Percentiles rank a stretch among this genome's conserved stretches.
Conservation (phyloP, 495 filamentous ascomycete genomes). For the Melanomma pulvis-pyrius region DNA sequence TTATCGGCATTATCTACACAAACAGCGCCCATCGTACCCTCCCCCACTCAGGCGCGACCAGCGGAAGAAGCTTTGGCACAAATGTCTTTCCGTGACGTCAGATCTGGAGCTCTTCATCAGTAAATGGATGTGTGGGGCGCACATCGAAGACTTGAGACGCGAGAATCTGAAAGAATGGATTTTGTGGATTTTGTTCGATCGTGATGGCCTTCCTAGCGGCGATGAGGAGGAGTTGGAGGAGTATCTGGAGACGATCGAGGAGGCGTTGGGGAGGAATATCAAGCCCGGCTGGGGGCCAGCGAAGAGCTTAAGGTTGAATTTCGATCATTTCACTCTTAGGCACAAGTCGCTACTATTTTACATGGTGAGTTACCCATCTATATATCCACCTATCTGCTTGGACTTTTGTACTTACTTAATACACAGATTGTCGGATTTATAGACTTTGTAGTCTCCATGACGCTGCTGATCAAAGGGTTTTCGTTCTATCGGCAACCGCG, state of each 20-base stretch:
- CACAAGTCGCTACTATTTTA: constrained; percentile 16
- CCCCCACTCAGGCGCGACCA: background rate
- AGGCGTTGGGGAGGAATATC: background rate
- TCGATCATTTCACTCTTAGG: constrained; percentile 1
- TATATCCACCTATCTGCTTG: background rate
- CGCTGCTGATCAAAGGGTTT: constrained; percentile 26
- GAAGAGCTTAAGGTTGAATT: constrained; percentile 19
- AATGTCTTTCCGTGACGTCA: background rate
- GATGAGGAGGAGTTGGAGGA: constrained; percentile 17
- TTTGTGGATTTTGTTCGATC: constrained; percentile 16
- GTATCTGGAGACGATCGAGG: constrained; percentile 5
- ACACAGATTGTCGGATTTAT: constrained; percentile 30
- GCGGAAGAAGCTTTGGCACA: background rate
- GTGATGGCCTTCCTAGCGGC: background rate
- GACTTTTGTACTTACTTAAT: background rate
- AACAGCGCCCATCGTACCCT: background rate
- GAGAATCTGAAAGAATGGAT: constrained; percentile 24
- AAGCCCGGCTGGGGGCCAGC: constrained; percentile 9
- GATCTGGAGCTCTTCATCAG: constrained; percentile 3
- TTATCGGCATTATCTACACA: constrained; percentile 19
- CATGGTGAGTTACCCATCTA: constrained; percentile 3
- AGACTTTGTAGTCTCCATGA: constrained; percentile 32
- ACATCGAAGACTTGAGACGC: constrained; percentile 6
- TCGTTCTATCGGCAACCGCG: constrained; percentile 26
- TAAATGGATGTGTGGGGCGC: constrained; percentile 14